phyloP scores from a whole-genome alignment of 2,329 filamentous ascomycete species.

The Rhinocladiella mackenziei region DNA sequence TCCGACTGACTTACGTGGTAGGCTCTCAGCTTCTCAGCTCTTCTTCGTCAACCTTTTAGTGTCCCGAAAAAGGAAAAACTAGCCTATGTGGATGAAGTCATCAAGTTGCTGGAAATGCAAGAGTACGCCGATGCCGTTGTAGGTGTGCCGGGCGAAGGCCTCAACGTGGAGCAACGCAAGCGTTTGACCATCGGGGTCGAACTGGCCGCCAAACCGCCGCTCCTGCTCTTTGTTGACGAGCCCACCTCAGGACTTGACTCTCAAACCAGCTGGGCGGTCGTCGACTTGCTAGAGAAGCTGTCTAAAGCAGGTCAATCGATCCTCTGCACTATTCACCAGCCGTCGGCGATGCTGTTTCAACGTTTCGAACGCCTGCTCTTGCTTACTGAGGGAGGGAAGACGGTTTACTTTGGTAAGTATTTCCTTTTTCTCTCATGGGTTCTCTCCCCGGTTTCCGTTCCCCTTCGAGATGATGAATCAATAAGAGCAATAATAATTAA shows the following conservation, averaged over 20 bases:
- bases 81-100: constrained; percentile 83
- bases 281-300: constrained; percentile 59
- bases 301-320: constrained; percentile 53
- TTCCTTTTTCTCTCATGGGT: no score
- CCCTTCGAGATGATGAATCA: no score
- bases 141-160: constrained; percentile 69
- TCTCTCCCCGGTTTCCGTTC: no score
- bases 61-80: constrained; percentile 72
- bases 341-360: constrained; percentile 51
- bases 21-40: constrained; percentile 72
- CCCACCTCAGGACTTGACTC: constrained; percentile 60
- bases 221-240: constrained; percentile 70
- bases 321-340: constrained; percentile 56
- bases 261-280: constrained; percentile 61
- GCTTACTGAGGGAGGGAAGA: constrained; percentile 68
- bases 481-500: no score
- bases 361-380: constrained; percentile 70
- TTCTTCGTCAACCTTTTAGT: constrained; percentile 75
- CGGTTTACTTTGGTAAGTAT: constrained; percentile 79
- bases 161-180: constrained; percentile 61
- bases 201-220: constrained; percentile 63
- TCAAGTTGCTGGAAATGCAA: constrained; percentile 83
- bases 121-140: constrained; percentile 43
- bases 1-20: no score
- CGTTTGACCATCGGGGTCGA: constrained; percentile 94